phyloP scores from a whole-genome alignment of 768 basidiomycete species.

The Termitomyces sp. region DNA sequence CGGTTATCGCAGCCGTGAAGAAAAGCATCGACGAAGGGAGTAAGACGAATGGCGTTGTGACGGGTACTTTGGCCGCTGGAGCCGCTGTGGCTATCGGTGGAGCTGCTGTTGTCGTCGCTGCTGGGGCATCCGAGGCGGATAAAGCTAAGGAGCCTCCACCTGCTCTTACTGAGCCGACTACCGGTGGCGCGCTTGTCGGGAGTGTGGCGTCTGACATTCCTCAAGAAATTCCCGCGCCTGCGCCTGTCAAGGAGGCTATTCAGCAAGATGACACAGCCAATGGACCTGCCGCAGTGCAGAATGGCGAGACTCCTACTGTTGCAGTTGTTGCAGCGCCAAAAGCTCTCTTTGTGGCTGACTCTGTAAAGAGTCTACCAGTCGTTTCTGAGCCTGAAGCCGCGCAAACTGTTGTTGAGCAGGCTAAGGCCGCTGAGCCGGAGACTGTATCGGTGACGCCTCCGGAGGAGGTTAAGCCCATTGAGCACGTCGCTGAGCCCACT shows the following conservation, averaged over 20 bases:
- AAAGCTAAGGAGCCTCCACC: neutral
- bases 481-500: neutral
- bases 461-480: slow-evolving; percentile 4
- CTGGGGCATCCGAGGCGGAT: neutral
- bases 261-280: neutral
- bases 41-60: slow-evolving; percentile 10
- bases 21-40: slow-evolving; percentile 12
- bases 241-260: neutral
- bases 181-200: neutral
- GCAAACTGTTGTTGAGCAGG: neutral
- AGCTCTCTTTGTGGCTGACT: neutral
- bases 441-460: neutral
- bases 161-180: neutral
- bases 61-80: slow-evolving; percentile 13
- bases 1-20: slow-evolving; percentile 15
- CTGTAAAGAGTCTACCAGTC: neutral
- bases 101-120: slow-evolving; percentile 13
- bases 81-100: slow-evolving; percentile 18
- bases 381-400: slow-evolving; percentile 4
- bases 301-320: neutral
- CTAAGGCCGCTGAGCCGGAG: neutral
- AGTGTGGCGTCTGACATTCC: neutral
- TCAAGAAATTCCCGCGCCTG: neutral
- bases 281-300: neutral
- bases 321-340: neutral